A percentile compares a stretch with the other conserved stretches of the same genome.
These are phyloP conservation scores for Phaseolus coccineus DNA, from an alignment of 331 rosid genomes.

Conservation along the genomic window DNA sequence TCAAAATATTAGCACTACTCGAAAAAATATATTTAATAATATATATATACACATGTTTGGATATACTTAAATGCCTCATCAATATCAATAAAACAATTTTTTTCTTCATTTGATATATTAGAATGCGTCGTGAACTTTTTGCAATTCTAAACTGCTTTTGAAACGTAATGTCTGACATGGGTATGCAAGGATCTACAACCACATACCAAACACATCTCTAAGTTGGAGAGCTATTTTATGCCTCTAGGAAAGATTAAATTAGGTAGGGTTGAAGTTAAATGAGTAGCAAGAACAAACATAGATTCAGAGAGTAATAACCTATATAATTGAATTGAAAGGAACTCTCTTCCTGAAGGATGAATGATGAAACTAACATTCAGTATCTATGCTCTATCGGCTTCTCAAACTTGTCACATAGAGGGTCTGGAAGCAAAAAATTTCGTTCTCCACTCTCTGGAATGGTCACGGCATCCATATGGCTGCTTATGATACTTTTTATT, in stretches of 20 bases:
- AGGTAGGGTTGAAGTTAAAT: neutral
- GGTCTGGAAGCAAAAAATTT: constrained; percentile 69
- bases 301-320: constrained; percentile 5
- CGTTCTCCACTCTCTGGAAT: constrained; percentile 47
- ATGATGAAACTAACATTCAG: constrained; percentile 33
- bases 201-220: neutral
- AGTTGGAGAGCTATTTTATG: neutral
- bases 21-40: no score
- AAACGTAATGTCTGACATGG: neutral
- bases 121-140: no score
- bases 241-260: neutral
- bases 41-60: no score
- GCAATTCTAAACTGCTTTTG: neutral
- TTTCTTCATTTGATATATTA: no score
- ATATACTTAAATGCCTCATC: no score
- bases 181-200: neutral
- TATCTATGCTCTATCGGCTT: constrained; percentile 38
- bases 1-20: no score
- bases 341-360: neutral
- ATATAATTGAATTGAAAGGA: neutral
- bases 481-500: constrained; percentile 64
- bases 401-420: constrained; percentile 52
- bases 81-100: neutral
- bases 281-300: neutral
- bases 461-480: constrained; percentile 62